These are phyloP conservation scores for Monosporascus sp. DNA, from an alignment of 2,329 filamentous ascomycete species.

Conservation along the genomic window DNA sequence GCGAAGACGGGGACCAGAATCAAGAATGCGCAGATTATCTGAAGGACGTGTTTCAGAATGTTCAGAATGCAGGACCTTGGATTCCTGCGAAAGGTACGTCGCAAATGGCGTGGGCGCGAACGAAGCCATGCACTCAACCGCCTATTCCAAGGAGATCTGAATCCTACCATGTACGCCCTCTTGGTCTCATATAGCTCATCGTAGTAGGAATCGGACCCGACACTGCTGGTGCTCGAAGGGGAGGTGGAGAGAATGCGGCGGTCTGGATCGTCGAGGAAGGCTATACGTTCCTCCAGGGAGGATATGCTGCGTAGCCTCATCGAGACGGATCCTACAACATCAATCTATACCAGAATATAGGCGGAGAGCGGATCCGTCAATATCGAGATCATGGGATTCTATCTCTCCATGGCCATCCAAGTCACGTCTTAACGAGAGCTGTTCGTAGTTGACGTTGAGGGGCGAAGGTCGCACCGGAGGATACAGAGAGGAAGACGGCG, in stretches of 20 bases:
- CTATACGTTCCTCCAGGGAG: neutral
- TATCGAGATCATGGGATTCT: neutral
- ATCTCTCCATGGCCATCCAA: neutral
- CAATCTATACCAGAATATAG: neutral
- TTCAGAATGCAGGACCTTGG: neutral
- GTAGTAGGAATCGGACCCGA: neutral
- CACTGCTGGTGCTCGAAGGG: neutral
- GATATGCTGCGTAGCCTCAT: neutral
- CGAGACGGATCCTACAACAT: neutral
- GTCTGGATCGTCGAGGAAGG: neutral
- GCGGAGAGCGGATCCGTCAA: neutral
- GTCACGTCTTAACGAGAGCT: too few relatives aligned
- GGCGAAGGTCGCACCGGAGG: neutral
- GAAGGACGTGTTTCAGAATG: neutral
- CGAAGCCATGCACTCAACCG: neutral
- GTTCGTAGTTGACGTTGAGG: neutral
- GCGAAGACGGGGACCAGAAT: slow-evolving; percentile 27
- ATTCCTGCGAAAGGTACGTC: neutral
- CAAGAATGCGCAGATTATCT: neutral
- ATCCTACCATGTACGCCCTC: neutral
- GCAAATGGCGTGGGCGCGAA: neutral
- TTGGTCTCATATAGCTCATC: neutral
- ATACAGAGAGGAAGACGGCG: neutral
- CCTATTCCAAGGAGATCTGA: neutral
- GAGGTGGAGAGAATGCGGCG: neutral